Conservation (phyloP, 495 filamentous ascomycete genomes). For the Aspergillus olivimuriae region DNA sequence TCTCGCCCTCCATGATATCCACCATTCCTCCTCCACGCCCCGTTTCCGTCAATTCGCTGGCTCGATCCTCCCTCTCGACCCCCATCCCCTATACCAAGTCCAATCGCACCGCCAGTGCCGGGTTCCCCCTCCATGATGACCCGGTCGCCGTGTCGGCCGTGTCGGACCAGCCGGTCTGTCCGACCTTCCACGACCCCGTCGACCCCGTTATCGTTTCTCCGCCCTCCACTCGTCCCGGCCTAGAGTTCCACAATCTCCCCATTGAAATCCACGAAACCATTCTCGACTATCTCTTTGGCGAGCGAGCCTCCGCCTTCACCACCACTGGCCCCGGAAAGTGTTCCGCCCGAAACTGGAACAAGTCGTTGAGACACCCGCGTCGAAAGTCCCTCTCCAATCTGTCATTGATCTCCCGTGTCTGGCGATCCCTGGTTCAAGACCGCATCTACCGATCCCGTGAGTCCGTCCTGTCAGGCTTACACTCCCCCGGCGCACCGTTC, state of each 20-base stretch:
- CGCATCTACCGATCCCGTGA: slow-evolving; percentile 61
- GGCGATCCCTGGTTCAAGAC: slow-evolving; percentile 60
- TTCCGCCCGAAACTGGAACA: slow-evolving; percentile 53
- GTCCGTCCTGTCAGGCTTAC: slow-evolving; percentile 19
- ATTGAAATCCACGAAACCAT: slow-evolving; percentile 67
- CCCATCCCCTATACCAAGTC: slow-evolving; percentile 17
- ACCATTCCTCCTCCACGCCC: slow-evolving; percentile 30
- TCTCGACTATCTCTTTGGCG: slow-evolving; percentile 62
- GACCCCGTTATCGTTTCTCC: slow-evolving; percentile 6
- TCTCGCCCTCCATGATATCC: slow-evolving; percentile 22
- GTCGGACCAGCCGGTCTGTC: slow-evolving; percentile 14
- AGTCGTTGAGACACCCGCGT: slow-evolving; percentile 58
- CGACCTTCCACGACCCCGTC: slow-evolving; percentile 12
- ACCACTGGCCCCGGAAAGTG: slow-evolving; percentile 37
- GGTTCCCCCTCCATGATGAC: slow-evolving; percentile 18
- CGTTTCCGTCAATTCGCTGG: slow-evolving; percentile 30
- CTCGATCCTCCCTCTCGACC: slow-evolving; percentile 15
- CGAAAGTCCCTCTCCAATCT: slow-evolving; percentile 59
- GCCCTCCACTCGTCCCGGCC: slow-evolving; percentile 8
- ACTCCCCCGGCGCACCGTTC: not conserved
- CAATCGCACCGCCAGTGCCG: slow-evolving; percentile 22
- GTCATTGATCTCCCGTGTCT: slow-evolving; percentile 54
- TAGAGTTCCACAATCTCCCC: slow-evolving; percentile 49
- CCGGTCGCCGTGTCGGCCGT: slow-evolving; percentile 11
- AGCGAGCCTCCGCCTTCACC: slow-evolving; percentile 52